Evolutionary conservation across 495 filamentous ascomycete genomes (phyloP).

Genomic region (Neurospora africana): DNA sequence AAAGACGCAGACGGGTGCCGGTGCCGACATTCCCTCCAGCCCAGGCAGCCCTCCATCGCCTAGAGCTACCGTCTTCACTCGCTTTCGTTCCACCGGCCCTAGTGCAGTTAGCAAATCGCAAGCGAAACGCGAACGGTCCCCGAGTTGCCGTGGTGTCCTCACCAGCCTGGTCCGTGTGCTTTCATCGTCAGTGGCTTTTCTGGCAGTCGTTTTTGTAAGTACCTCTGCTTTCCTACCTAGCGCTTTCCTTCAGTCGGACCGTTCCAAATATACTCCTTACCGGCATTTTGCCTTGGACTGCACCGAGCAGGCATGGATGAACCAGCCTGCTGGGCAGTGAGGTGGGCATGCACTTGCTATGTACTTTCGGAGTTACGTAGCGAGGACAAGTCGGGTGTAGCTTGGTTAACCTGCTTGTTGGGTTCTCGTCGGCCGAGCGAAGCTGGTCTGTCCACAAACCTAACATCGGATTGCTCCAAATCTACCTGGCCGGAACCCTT

Average conservation of each 20-base stretch:
- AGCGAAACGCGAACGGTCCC: not conserved
- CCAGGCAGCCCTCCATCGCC: not conserved
- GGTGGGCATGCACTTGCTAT: not conserved
- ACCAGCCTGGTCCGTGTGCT: constrained; percentile 21
- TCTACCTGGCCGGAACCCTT: not conserved
- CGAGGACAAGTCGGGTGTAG: not conserved
- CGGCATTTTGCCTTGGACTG: not conserved
- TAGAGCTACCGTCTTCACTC: not conserved
- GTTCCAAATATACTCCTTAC: not conserved
- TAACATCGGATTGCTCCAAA: not conserved
- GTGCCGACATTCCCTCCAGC: not conserved
- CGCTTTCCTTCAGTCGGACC: not conserved
- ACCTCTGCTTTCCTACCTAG: constrained; percentile 10
- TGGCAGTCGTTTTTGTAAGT: constrained; percentile 40
- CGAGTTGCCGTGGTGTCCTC: constrained; percentile 2
- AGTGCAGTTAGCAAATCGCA: constrained; percentile 1
- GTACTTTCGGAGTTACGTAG: not conserved
- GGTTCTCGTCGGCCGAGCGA: not conserved
- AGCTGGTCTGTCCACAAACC: not conserved
- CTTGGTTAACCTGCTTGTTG: not conserved
- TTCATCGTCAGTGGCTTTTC: constrained; percentile 27
- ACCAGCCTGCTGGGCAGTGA: not conserved
- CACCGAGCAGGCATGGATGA: not conserved
- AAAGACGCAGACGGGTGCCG: not conserved
- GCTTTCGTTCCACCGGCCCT: not conserved